Conservation (phyloP, 2,329 filamentous ascomycete species). For the Emergomyces pasteurianus region DNA sequence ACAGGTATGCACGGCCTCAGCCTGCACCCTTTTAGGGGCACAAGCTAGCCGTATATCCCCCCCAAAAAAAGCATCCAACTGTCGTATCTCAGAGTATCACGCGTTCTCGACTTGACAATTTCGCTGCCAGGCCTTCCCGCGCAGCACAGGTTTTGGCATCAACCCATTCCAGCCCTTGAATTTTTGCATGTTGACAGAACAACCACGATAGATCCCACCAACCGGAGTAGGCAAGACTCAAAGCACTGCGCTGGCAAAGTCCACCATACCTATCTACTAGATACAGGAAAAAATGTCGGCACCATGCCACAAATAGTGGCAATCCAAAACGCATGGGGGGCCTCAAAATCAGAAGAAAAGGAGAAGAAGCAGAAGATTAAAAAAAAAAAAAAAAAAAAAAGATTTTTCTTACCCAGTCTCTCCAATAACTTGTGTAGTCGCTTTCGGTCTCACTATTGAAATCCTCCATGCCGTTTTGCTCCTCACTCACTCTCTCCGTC, state of each 20-base stretch:
- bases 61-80: not conserved
- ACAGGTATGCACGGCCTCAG: not conserved
- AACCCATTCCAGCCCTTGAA: not conserved
- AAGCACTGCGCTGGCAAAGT: not conserved
- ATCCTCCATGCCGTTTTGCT: conserved; percentile 64
- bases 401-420: conserved; percentile 96
- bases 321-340: not conserved
- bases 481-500: conserved; percentile 3
- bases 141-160: not conserved
- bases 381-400: conserved; percentile 17
- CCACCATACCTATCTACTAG: not conserved
- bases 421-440: conserved; percentile 98
- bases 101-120: not conserved
- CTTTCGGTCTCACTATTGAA: conserved; percentile 93
- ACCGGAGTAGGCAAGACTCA: not conserved
- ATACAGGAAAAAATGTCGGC: not conserved
- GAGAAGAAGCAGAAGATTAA: conserved; percentile 4
- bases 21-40: not conserved
- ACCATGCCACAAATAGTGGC: conserved; percentile 5
- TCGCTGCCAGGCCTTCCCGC: not conserved
- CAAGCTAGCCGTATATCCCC: not conserved
- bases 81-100: not conserved
- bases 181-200: not conserved
- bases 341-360: not conserved
- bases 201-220: not conserved